Conservation (phyloP, 768 basidiomycete species). For the Lactifluus echinatus region DNA sequence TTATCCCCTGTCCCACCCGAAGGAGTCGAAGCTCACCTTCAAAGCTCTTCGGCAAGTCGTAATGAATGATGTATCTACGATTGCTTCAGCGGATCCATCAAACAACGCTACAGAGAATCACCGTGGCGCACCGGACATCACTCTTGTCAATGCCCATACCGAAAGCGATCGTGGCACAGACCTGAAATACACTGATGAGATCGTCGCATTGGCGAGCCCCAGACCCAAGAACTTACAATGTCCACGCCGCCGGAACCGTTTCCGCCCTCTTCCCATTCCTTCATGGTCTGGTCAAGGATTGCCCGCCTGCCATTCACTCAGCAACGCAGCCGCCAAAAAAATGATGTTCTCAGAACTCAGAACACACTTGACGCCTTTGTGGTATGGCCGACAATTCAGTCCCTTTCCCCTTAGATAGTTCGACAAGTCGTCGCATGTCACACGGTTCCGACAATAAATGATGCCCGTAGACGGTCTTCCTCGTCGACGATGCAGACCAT, state of each 20-base stretch:
- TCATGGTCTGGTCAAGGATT: conserved; percentile 43
- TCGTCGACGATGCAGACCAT: conserved; percentile 48
- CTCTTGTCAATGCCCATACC: conserved; percentile 83
- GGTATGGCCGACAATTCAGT: conserved; percentile 61
- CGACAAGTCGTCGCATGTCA: conserved; percentile 60
- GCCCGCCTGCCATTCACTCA: conserved; percentile 29
- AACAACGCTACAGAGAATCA: background rate
- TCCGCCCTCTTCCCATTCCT: conserved; percentile 51
- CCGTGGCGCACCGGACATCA: conserved; percentile 48
- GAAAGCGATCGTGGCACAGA: conserved; percentile 76
- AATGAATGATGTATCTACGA: conserved; percentile 66
- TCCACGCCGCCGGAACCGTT: conserved; percentile 47
- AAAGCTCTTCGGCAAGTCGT: conserved; percentile 73
- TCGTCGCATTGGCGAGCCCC: no score
- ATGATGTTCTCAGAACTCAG: conserved; percentile 6
- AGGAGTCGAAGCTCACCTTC: conserved; percentile 44
- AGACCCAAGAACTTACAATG: conserved; percentile 38
- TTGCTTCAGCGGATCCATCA: background rate
- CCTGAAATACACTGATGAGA: conserved; percentile 30
- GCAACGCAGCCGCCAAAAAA: background rate
- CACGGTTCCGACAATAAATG: conserved; percentile 65
- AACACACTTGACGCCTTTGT: conserved; percentile 54
- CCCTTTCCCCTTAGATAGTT: conserved; percentile 57
- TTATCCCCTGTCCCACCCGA: background rate
- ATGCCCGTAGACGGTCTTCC: conserved; percentile 59